Conservation (phyloP, 208 protist genomes). For the Trypanosoma caninum region DNA sequence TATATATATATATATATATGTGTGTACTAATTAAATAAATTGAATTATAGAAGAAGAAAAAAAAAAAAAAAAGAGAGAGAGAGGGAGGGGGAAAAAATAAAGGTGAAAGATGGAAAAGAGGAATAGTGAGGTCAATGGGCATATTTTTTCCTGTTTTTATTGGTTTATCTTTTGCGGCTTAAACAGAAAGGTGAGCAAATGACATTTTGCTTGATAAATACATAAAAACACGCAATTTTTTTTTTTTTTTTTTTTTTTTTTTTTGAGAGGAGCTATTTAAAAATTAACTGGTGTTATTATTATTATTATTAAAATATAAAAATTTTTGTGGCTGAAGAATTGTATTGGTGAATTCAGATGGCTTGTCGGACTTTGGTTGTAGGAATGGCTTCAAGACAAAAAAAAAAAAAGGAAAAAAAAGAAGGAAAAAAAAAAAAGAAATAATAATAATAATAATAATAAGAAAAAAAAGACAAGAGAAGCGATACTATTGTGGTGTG, state of each 20-base stretch:
- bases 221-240: neutral
- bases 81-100: neutral
- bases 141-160: neutral
- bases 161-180: too few species aligned
- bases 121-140: neutral
- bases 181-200: neutral
- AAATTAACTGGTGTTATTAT: too few species aligned
- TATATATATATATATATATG: too few species aligned
- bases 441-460: neutral
- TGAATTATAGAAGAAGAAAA: neutral
- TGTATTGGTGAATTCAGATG: too few species aligned
- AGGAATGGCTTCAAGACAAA: too few species aligned
- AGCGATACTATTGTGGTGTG: neutral
- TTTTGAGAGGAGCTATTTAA: too few species aligned
- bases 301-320: too few species aligned
- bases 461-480: neutral
- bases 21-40: neutral
- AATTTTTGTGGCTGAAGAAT: too few species aligned
- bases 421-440: constrained; percentile 1
- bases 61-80: neutral
- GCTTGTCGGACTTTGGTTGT: too few species aligned
- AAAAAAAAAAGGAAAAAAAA: constrained; percentile 2
- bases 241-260: too few species aligned
- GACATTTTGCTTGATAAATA: neutral
- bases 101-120: neutral